Conservation (phyloP, 331 rosid genomes). For the Cucumis variabilis region DNA sequence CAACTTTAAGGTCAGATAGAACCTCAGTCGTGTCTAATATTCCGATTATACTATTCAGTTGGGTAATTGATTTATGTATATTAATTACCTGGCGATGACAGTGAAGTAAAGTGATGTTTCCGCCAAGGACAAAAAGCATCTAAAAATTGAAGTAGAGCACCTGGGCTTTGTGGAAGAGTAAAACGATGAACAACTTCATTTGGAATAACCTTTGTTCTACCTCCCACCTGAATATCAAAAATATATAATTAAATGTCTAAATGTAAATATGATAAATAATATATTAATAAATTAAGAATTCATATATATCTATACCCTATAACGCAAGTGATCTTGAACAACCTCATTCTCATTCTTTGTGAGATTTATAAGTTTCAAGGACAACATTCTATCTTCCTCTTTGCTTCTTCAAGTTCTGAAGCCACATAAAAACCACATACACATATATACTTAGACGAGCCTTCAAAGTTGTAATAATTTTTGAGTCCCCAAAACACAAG, state of each 20-base stretch:
- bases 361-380: constrained; percentile 62
- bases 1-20: too few species aligned
- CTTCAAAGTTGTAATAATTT: too few species aligned
- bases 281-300: too few species aligned
- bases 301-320: constrained; percentile 56
- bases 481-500: too few species aligned
- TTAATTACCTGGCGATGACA: constrained; percentile 68
- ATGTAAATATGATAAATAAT: too few species aligned
- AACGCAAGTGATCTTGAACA: constrained; percentile 89
- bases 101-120: constrained; percentile 86
- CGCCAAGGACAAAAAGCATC: constrained; percentile 83
- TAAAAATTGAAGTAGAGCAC: constrained; percentile 77
- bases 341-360: constrained; percentile 77
- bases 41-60: too few species aligned
- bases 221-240: constrained; percentile 64
- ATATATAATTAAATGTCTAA: too few species aligned
- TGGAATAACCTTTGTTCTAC: constrained; percentile 55
- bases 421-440: background rate
- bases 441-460: too few species aligned
- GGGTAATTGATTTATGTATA: too few species aligned
- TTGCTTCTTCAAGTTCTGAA: constrained; percentile 65
- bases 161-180: constrained; percentile 84
- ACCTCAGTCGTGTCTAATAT: too few species aligned
- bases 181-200: constrained; percentile 85
- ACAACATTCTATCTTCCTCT: constrained; percentile 63